Base-by-base conservation (phyloP, 1,139 yeast genomes). In the Meyerozyma elateridarum region DNA sequence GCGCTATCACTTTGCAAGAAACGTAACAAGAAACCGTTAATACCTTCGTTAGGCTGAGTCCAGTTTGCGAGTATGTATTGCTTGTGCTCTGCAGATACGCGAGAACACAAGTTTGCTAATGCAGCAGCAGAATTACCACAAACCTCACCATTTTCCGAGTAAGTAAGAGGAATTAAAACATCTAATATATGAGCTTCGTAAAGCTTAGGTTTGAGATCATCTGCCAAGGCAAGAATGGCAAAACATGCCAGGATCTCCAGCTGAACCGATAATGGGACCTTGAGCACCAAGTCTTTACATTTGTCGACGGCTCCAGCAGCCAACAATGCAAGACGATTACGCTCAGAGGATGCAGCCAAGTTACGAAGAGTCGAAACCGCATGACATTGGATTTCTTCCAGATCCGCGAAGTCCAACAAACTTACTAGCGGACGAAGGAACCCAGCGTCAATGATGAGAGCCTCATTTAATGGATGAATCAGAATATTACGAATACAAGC, bases 101-200 rank as follows among this genome's bases (percentile, higher is more conserved):
- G 78, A 7, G 96, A 87, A 46, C 96, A 88, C 46, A 91, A 67
- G 54, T 91, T 91, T 14, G 98, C 99, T 45, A 91, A 72, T 1
- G 99, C 98, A 19, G 98, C 98, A 14, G 97, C 98, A 4, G 96
- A 85, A 57, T 93, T 91, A 35, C 99, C 99, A 59, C 96, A 93
- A 12, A 91, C 97, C 61, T 91, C 98, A 39, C 91, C 85, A 53
- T 89, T 88, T 40, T 76, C 76, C 30, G 94, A 83, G 46, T 78
- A 79, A 3, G 98, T 91, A 54, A 93, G 72, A 15, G 97, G 97
- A 41, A 91, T 82, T 41, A 91, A 73, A 25, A 88, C 96, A 48
- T 85, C 91, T 42, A 89, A 75, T 32, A 93, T 82, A 34, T 88
- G 91, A 47, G 89, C 73, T 41, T 85, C 85, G 44, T 91, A 76